Evolutionary conservation across 2,329 filamentous ascomycete genomes (phyloP).

Genomic region (Colletotrichum navitas): DNA sequence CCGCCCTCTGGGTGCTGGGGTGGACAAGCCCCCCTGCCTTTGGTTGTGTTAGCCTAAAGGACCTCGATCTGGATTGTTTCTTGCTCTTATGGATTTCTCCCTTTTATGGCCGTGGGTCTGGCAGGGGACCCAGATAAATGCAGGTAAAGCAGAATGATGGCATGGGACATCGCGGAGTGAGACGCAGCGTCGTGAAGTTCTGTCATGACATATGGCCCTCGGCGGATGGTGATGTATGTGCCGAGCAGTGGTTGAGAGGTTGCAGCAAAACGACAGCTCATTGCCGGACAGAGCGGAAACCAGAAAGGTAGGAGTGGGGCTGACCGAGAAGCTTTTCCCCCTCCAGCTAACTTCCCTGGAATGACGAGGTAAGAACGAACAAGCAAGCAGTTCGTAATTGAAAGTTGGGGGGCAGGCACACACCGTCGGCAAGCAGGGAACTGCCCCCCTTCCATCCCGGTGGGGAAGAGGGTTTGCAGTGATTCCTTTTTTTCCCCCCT

Average conservation of each 20-base stretch:
- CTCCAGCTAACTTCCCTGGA: constrained; percentile 14
- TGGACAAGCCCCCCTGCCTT: constrained; percentile 24
- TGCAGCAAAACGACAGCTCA: not conserved
- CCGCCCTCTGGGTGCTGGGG: constrained; percentile 33
- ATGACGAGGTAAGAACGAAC: constrained; percentile 4
- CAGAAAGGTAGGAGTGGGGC: constrained; percentile 18
- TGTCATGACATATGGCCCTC: not conserved
- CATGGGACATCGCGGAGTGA: constrained; percentile 5
- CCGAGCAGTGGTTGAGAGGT: constrained; percentile 9
- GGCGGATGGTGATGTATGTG: constrained; percentile 16
- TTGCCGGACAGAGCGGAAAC: constrained; percentile 18
- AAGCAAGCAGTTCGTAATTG: not conserved
- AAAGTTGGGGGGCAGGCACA: constrained; percentile 3
- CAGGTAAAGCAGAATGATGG: not conserved
- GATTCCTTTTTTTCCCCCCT: too few species aligned
- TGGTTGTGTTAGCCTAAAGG: constrained; percentile 1
- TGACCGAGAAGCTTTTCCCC: constrained; percentile 18
- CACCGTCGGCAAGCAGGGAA: not conserved
- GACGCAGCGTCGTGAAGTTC: not conserved
- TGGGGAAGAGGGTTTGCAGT: constrained; percentile 1
- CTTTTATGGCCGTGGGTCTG: not conserved
- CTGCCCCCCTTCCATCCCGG: not conserved
- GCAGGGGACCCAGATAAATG: constrained; percentile 1
- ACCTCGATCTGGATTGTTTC: not conserved
- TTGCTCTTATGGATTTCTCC: not conserved